phyloP scores from a whole-genome alignment of 148 eudicot species.

The Cornus suecica region DNA sequence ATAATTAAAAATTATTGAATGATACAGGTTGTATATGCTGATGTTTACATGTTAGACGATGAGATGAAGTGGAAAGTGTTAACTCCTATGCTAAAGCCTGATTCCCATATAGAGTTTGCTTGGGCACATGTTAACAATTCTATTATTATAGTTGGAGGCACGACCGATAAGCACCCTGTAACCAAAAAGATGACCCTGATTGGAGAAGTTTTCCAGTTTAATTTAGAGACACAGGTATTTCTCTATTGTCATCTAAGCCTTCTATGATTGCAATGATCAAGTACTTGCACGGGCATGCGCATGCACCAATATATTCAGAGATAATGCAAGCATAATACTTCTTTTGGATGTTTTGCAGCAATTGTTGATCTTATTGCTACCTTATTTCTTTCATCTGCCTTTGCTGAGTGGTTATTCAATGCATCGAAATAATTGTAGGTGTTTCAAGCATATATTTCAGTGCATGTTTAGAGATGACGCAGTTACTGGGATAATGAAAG shows the following conservation, averaged over 20 bases:
- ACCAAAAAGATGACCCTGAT: slow-evolving; percentile 87
- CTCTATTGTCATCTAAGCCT: slow-evolving; percentile 1
- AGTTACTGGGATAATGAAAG: no score
- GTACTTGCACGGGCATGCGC: not conserved
- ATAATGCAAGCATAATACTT: not conserved
- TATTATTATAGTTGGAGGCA: slow-evolving; percentile 82
- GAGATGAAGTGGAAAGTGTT: slow-evolving; percentile 94
- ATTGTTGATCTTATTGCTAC: not conserved
- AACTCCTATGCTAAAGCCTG: slow-evolving; percentile 96
- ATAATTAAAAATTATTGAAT: not conserved
- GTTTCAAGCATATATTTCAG: no score
- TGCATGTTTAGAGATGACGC: no score
- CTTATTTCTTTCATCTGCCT: not conserved
- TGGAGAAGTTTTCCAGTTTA: slow-evolving; percentile 74
- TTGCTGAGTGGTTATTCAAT: slow-evolving; percentile 1
- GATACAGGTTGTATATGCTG: slow-evolving; percentile 73
- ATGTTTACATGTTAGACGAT: slow-evolving; percentile 93
- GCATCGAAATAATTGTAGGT: not conserved
- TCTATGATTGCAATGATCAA: not conserved
- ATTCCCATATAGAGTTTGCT: slow-evolving; percentile 97
- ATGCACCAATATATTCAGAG: not conserved
- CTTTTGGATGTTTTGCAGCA: not conserved
- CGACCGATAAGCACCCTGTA: slow-evolving; percentile 90
- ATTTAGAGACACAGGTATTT: slow-evolving; percentile 68
- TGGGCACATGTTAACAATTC: slow-evolving; percentile 79